Evolutionary conservation across 164 flowering plant species (phyloP).

Genomic region (Paratinospora sagittata): DNA sequence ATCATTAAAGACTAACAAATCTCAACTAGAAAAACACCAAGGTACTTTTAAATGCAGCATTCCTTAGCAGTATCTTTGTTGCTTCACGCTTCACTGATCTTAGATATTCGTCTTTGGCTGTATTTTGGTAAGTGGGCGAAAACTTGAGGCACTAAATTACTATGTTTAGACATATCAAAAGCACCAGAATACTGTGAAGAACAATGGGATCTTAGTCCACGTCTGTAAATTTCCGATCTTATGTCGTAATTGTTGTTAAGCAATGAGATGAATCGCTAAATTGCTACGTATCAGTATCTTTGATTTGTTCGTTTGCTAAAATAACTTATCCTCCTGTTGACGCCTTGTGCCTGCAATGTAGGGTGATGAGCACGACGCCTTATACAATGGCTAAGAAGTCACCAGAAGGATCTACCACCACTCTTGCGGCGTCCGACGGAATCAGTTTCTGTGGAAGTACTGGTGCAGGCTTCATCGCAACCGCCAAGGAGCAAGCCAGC

Average conservation of each 20-base stretch:
- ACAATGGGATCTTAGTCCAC: too few relatives aligned
- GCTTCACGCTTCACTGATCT: too few relatives aligned
- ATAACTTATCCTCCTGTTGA: too few relatives aligned
- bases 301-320: not conserved
- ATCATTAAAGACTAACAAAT: not conserved
- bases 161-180: too few relatives aligned
- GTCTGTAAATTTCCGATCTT: too few relatives aligned
- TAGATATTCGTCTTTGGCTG: too few relatives aligned
- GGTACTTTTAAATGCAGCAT: too few relatives aligned
- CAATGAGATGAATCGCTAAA: not conserved
- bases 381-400: slow-evolving; percentile 32
- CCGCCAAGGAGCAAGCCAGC: slow-evolving; percentile 13
- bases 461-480: slow-evolving; percentile 10
- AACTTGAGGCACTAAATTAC: too few relatives aligned
- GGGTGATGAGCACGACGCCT: slow-evolving; percentile 39
- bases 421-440: slow-evolving; percentile 19
- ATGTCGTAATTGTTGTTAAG: too few relatives aligned
- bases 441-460: slow-evolving; percentile 14
- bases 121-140: not conserved
- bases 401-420: slow-evolving; percentile 17
- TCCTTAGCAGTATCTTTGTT: too few relatives aligned
- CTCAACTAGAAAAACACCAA: not conserved
- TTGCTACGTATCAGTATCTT: not conserved
- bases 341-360: slow-evolving; percentile 16
- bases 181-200: too few relatives aligned